Conservation (phyloP, 2,329 filamentous ascomycete species). For the Colletotrichum spaethianum region DNA sequence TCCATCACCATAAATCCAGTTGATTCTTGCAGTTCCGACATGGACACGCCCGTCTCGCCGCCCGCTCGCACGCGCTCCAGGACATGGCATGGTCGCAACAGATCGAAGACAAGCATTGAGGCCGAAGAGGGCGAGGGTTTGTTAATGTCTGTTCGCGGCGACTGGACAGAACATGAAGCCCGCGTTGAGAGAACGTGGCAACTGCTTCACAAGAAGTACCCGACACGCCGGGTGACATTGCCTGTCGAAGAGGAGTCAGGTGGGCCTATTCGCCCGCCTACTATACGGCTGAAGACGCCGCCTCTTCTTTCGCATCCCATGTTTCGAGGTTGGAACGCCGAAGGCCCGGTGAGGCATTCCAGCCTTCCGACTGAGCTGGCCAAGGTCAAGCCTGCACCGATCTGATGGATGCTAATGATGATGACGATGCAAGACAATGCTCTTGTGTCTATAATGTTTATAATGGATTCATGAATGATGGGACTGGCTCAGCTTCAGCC, state of each 20-base stretch:
- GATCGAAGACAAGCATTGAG: conserved; percentile 1
- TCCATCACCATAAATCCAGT: background rate
- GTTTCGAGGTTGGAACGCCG: conserved; percentile 34
- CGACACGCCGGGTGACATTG: conserved; percentile 28
- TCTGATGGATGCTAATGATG: background rate
- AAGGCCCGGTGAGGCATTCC: conserved; percentile 16
- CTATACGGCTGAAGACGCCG: conserved; percentile 36
- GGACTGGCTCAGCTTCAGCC: conserved; percentile 10
- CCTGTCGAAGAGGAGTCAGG: conserved; percentile 28
- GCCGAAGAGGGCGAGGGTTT: conserved; percentile 24
- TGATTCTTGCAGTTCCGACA: background rate
- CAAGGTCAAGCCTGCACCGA: conserved; percentile 30
- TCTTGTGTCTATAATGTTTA: conserved; percentile 24
- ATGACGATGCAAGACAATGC: background rate
- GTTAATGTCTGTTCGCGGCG: conserved; percentile 16
- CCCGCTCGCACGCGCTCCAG: conserved; percentile 27
- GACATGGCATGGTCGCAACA: conserved; percentile 26
- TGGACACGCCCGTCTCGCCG: conserved; percentile 23
- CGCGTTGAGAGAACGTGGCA: conserved; percentile 38
- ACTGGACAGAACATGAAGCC: conserved; percentile 36
- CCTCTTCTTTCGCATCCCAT: conserved; percentile 38
- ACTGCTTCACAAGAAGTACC: conserved; percentile 38
- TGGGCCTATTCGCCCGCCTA: conserved; percentile 31
- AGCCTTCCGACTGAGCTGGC: conserved; percentile 35
- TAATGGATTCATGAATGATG: conserved; percentile 21